phyloP scores from a whole-genome alignment of 371 early-diverging fungal species.

The Mucor lusitanicus region DNA sequence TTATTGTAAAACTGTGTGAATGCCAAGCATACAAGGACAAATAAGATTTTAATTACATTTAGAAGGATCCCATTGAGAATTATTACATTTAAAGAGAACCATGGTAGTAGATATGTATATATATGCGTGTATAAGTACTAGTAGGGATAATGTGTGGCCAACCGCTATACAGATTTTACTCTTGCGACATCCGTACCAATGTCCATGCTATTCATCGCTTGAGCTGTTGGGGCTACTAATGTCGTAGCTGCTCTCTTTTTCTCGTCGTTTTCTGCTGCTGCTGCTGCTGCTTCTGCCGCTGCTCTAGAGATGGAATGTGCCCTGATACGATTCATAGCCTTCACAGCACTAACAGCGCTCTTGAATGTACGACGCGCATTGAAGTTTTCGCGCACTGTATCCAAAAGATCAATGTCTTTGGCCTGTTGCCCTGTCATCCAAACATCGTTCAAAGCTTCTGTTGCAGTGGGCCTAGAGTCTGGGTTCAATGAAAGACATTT shows the following conservation, averaged over 20 bases:
- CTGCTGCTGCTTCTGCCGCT: too few relatives aligned
- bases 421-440: constrained; percentile 70
- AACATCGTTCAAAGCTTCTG: constrained; percentile 78
- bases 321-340: constrained; percentile 26
- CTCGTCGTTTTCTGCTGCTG: constrained; percentile 22
- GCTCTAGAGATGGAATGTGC: background rate
- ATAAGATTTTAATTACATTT: too few relatives aligned
- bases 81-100: too few relatives aligned
- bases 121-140: background rate
- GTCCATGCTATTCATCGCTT: background rate
- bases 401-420: constrained; percentile 62
- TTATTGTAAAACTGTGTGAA: too few relatives aligned
- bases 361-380: constrained; percentile 33
- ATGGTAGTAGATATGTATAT: background rate
- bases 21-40: too few relatives aligned
- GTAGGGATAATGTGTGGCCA: too few relatives aligned
- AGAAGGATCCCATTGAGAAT: too few relatives aligned
- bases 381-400: constrained; percentile 63
- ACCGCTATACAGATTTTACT: background rate
- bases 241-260: constrained; percentile 42
- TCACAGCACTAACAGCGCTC: constrained; percentile 33
- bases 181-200: background rate
- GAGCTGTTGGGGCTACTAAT: constrained; percentile 17
- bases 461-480: constrained; percentile 71
- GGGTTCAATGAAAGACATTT: constrained; percentile 73